These are phyloP conservation scores for Termitomyces sp. DNA, from an alignment of 768 basidiomycete species.

Conservation along the genomic window DNA sequence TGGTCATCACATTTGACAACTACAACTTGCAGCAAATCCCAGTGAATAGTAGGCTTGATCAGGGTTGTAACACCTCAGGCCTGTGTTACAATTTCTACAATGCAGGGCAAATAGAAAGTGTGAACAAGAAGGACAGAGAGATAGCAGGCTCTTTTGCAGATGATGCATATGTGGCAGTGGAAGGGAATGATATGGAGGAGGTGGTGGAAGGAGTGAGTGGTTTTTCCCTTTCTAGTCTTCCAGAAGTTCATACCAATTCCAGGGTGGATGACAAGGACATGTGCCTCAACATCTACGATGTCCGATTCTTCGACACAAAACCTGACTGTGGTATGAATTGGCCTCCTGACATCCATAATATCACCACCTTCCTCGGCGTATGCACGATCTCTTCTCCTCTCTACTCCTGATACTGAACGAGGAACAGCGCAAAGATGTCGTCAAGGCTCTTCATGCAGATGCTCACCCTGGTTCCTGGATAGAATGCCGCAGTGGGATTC, in stretches of 20 bases:
- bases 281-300: slow-evolving; percentile 95
- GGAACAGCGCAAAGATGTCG: slow-evolving; percentile 73
- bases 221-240: neutral
- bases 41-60: no score
- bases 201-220: slow-evolving; percentile 29
- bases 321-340: slow-evolving; percentile 98
- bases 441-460: slow-evolving; percentile 77
- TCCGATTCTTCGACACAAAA: slow-evolving; percentile 78
- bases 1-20: no score
- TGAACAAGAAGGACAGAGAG: no score
- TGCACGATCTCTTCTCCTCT: slow-evolving; percentile 26
- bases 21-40: no score
- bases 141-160: no score
- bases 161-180: no score
- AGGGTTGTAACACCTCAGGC: no score
- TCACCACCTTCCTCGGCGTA: slow-evolving; percentile 81
- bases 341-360: slow-evolving; percentile 80
- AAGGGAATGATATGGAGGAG: no score
- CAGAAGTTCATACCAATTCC: slow-evolving; percentile 1
- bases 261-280: slow-evolving; percentile 68
- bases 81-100: no score
- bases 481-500: slow-evolving; percentile 77
- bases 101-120: no score
- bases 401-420: slow-evolving; percentile 6
- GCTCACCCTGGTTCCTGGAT: slow-evolving; percentile 79